Percentiles rank a stretch among this genome's conserved stretches.
These are phyloP conservation scores for Boletus tylopilopsis DNA, from an alignment of 768 basidiomycete species.

Conservation along the genomic window DNA sequence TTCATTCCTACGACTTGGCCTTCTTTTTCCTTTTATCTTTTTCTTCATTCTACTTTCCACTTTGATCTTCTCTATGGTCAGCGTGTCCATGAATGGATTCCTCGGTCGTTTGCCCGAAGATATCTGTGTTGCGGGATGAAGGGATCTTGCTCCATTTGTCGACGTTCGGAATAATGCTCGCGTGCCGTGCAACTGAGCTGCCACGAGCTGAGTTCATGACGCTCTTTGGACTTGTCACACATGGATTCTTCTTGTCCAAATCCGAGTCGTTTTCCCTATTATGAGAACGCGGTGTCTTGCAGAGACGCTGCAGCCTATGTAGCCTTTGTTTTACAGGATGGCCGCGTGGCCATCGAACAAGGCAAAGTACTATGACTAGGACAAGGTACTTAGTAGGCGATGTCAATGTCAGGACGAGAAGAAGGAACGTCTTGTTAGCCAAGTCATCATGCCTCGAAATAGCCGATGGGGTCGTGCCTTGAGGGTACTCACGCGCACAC, in stretches of 20 bases:
- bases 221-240: conserved; percentile 12
- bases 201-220: background rate
- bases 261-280: conserved; percentile 7
- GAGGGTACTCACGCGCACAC: conserved; percentile 2
- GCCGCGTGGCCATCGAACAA: too few species aligned
- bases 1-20: conserved; percentile 25
- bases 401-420: too few species aligned
- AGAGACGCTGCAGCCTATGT: background rate
- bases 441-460: background rate
- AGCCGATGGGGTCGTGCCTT: conserved; percentile 24
- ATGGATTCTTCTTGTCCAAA: too few species aligned
- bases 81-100: conserved; percentile 16
- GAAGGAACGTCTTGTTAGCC: too few species aligned
- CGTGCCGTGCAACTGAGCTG: background rate
- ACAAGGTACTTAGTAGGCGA: conserved; percentile 12
- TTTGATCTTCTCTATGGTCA: background rate
- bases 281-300: conserved; percentile 11
- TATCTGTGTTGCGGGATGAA: background rate
- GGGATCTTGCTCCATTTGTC: background rate
- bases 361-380: background rate
- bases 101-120: conserved; percentile 9
- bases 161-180: conserved; percentile 1
- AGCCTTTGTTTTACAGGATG: conserved; percentile 9
- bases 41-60: background rate
- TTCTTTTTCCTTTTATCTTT: conserved; percentile 1